phyloP scores from a whole-genome alignment of 176 grass and related monocot genomes.

The Phoenix dactylifera region DNA sequence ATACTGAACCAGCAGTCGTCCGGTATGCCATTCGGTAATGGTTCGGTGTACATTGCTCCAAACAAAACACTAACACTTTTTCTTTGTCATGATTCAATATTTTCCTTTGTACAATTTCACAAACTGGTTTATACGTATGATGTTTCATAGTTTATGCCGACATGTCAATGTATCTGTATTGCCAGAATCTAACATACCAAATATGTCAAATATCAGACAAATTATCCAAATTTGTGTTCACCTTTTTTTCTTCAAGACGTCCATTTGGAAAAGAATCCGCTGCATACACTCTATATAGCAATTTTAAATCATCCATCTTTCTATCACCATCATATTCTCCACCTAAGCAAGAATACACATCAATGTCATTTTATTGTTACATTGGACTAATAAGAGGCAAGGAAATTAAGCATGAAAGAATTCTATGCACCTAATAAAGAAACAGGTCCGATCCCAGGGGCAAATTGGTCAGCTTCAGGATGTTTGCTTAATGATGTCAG shows the following conservation, averaged over 20 bases:
- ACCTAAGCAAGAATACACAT: slow-evolving; percentile 34
- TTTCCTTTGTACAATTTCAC: too few species aligned
- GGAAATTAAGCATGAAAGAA: too few species aligned
- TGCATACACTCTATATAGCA: slow-evolving; percentile 72
- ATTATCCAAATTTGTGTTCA: slow-evolving; percentile 5
- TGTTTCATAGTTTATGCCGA: too few species aligned
- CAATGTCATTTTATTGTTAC: background rate
- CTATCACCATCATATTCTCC: slow-evolving; percentile 65
- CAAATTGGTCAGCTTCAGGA: slow-evolving; percentile 47
- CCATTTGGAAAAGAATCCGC: slow-evolving; percentile 69
- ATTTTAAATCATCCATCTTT: slow-evolving; percentile 66
- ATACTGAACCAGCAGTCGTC: too few species aligned
- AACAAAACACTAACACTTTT: too few species aligned
- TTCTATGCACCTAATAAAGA: slow-evolving; percentile 54
- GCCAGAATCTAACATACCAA: too few species aligned
- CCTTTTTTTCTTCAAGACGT: slow-evolving; percentile 58
- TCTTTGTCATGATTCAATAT: too few species aligned
- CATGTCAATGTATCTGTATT: too few species aligned
- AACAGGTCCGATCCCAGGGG: slow-evolving; percentile 69
- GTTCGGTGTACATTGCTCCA: too few species aligned
- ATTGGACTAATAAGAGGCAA: background rate
- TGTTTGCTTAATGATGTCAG: slow-evolving; percentile 68
- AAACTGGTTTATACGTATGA: too few species aligned
- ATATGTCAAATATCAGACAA: too few species aligned
- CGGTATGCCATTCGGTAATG: too few species aligned